Evolutionary conservation across 2,329 filamentous ascomycete genomes (phyloP).

Genomic region (Colletotrichum musicola): DNA sequence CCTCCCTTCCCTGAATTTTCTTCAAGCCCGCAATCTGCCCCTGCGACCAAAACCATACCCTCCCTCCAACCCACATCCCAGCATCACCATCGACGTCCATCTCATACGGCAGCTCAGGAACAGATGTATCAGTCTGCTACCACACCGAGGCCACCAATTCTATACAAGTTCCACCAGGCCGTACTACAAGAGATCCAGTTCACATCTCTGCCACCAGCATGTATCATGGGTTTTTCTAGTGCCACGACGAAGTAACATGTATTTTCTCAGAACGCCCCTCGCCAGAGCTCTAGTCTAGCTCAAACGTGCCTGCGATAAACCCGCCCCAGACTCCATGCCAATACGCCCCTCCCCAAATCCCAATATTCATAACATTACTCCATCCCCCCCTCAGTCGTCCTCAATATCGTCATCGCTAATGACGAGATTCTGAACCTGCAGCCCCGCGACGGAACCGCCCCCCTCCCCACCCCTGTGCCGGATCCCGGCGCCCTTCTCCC

Average conservation of each 20-base stretch:
- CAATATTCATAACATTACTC: neutral
- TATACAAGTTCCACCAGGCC: no score
- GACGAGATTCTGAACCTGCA: conserved; percentile 74
- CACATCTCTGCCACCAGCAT: no score
- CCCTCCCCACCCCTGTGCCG: conserved; percentile 46
- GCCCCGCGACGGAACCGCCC: conserved; percentile 52
- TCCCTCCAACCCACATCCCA: no score
- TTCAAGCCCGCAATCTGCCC: no score
- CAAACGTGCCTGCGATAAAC: neutral
- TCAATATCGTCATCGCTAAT: conserved; percentile 89
- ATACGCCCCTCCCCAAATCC: neutral
- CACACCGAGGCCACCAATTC: no score
- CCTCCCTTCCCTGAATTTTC: no score
- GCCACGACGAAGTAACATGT: neutral
- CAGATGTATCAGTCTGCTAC: no score
- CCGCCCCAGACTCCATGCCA: neutral
- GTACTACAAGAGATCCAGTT: no score
- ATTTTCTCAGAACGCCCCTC: neutral
- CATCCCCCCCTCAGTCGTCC: conserved; percentile 55
- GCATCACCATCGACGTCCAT: no score
- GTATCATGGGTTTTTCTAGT: no score
- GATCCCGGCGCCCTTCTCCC: conserved; percentile 59
- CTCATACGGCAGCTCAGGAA: no score
- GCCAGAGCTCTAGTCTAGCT: neutral
- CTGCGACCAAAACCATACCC: no score